Evolutionary conservation across 139 green algal species (phyloP), one percentile per base, ranked within the genome.

Genomic region (Chlorella vulgaris): DNA sequence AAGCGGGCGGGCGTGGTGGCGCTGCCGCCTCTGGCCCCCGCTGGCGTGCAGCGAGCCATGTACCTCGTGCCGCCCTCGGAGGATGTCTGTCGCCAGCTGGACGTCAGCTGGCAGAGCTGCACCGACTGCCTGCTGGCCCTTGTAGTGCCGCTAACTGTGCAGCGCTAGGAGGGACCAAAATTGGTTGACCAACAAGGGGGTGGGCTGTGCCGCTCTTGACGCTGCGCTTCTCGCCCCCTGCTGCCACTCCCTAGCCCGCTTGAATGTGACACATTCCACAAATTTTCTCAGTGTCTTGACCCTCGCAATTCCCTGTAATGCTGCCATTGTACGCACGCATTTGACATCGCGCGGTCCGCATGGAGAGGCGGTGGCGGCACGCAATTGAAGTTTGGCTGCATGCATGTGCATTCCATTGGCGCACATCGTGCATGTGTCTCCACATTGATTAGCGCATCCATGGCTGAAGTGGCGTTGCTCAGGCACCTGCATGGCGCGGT

Each of bases 1-100:
- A 50, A 68, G 18, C 58, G 83, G 28, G 77, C 83, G 31, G 83
- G 83, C 33, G 61, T 87, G 47, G 83, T 87, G 71, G 26, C 58
- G n/a, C 69, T 87, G 53, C 68, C 68, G 61, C 58, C 78, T 40
- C 58, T 66, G 81, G 18, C 47, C 36, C 24, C 29, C 24, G 21
- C 51, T 18, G 36, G 31, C 36, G n/a, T 50, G 24, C 76, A 80
- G 74, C 63, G 83, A 53, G 61, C 53, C 24, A 42, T 87, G 39
- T 87, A 87, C 31, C 58, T 87, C 13, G 36, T 87, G 22, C 83
- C 83, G 2, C 39, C 81, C 0, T 84, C 40, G 0, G 38, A 69
- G 42, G 66, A 84, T 38, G 40, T 65, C 15, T 87, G 83, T n/a
- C 13, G 39, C 8, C 66, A 36, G 63, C 74, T 85, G 65, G 70